A percentile compares a stretch with the other conserved stretches of the same genome.
phyloP scores from a whole-genome alignment of 2,329 filamentous ascomycete genomes.

The Aspergillus aculeatinus region DNA sequence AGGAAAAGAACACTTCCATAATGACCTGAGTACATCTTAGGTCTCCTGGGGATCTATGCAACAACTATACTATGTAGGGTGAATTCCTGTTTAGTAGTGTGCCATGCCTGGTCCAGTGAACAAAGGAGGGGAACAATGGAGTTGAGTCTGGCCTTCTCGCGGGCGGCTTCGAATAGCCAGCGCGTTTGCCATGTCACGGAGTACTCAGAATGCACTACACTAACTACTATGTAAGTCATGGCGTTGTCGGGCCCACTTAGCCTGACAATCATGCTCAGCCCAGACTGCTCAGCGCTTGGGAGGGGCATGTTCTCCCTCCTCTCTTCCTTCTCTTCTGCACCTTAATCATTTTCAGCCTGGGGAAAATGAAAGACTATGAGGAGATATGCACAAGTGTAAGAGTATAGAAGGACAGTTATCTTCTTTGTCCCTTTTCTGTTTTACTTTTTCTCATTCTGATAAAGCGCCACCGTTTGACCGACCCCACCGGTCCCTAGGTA shows the following conservation, averaged over 20 bases:
- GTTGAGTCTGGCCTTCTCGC: constrained; percentile 6
- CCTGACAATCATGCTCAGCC: constrained; percentile 11
- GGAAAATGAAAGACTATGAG: no score
- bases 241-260: constrained; percentile 17
- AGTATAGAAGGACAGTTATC: no score
- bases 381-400: no score
- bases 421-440: no score
- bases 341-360: no score
- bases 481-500: constrained; percentile 28
- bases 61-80: no score
- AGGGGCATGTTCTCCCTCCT: no score
- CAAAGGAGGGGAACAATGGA: neutral
- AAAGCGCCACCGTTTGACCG: constrained; percentile 20
- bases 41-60: no score
- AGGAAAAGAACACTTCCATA: no score
- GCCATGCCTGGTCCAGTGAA: neutral
- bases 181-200: constrained; percentile 15
- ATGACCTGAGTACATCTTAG: no score
- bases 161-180: constrained; percentile 6
- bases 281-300: neutral
- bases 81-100: neutral
- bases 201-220: constrained; percentile 11
- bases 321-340: no score
- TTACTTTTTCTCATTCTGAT: neutral
- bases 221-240: constrained; percentile 7